phyloP scores from a whole-genome alignment of 2,329 filamentous ascomycete species.

The Dryadomyces sulphureus region DNA sequence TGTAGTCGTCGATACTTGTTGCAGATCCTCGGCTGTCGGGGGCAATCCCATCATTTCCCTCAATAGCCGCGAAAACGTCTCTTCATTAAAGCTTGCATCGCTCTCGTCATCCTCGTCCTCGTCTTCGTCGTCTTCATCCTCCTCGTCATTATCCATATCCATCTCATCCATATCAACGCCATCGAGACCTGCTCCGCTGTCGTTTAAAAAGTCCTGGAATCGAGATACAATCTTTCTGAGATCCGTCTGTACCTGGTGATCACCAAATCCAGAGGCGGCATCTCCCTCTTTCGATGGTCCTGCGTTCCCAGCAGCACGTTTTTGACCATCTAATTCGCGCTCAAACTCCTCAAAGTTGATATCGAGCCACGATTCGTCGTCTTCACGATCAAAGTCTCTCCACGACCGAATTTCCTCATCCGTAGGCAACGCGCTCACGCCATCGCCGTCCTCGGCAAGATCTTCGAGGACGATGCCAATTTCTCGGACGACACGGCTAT shows the following conservation, averaged over 20 bases:
- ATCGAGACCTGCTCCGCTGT: slow-evolving; percentile 66
- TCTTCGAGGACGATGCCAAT: slow-evolving; percentile 65
- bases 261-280: slow-evolving; percentile 36
- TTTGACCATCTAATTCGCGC: slow-evolving; percentile 48
- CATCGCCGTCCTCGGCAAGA: slow-evolving; percentile 53
- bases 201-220: slow-evolving; percentile 86
- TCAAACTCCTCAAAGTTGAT: slow-evolving; percentile 87
- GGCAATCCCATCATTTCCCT: slow-evolving; percentile 72
- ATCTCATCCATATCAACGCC: slow-evolving; percentile 62
- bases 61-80: slow-evolving; percentile 78
- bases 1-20: too few species aligned
- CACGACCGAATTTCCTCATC: slow-evolving; percentile 61
- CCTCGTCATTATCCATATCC: slow-evolving; percentile 46
- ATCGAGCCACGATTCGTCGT: slow-evolving; percentile 83
- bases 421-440: slow-evolving; percentile 41
- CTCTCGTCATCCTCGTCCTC: slow-evolving; percentile 55
- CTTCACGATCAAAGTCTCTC: slow-evolving; percentile 46
- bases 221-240: slow-evolving; percentile 81
- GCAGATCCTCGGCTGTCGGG: not conserved
- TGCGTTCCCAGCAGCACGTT: not conserved
- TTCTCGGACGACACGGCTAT: slow-evolving; percentile 57
- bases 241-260: slow-evolving; percentile 55
- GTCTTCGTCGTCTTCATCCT: slow-evolving; percentile 29
- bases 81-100: slow-evolving; percentile 68
- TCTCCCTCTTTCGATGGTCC: not conserved